Evolutionary conservation across 192 early-diverging fungal species (phyloP), one percentile per base, ranked within the genome.

Genomic region (Mortierella claussenii): DNA sequence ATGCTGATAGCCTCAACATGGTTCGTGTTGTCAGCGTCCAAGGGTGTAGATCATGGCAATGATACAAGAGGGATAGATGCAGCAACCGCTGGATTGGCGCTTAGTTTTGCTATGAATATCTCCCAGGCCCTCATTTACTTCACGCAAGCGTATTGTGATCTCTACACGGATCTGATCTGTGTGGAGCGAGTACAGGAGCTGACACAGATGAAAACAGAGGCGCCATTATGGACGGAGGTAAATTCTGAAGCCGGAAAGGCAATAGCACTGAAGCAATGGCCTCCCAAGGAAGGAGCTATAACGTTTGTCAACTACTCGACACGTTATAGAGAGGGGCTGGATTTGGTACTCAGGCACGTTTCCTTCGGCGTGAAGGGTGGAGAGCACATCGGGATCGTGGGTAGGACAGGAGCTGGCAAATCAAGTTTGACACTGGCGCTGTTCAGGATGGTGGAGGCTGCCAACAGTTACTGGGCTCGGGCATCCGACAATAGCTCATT

Each of bases 381-480:
- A 42, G 78, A 85, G 66, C 94, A 93, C 65, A 91, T 98, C 69
- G 96, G 94, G 11, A 89, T 98, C 12, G 94, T 96, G 24, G 96
- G 96, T 45, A 68, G 84, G 4, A 85, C 84, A 4, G 81, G 81
- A 0, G 69, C 79, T 12, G 84, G 81, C 33, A 83, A 85, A 42
- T 79, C 74, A 23, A 74, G 79, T n/a, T 65, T 96, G 53, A 79
- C 83, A 13, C 46, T 81, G 40, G 78, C 81, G 11, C 43, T 85
- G 21, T 85, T 85, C 48, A 63, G 83, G 45, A 65, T 85, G 48
- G 69, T 85, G 23, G 83, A 85, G 44, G 70, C 79, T 20, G 49
- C 60, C 9, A 62, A 52, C 48, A 42, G 49, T n/a, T 27, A 50
- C 31, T 60, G 58, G 58, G 17, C 47, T 13, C 21, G 27, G 27